These are phyloP conservation scores for Talaromyces adpressus DNA, from an alignment of 495 filamentous ascomycete species.

Conservation along the genomic window DNA sequence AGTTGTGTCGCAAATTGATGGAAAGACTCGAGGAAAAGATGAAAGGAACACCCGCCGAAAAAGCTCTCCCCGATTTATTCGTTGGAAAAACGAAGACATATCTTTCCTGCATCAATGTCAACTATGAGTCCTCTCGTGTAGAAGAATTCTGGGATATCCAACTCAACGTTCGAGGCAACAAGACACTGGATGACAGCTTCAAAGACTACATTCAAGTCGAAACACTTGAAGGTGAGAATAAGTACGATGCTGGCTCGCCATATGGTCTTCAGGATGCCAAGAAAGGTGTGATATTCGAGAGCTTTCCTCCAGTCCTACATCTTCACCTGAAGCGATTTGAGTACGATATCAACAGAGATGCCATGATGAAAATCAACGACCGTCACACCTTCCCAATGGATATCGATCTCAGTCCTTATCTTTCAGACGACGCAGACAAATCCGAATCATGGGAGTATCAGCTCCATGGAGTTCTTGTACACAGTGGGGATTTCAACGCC, in stretches of 20 bases:
- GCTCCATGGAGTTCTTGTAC: constrained; percentile 90
- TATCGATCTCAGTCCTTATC: constrained; percentile 83
- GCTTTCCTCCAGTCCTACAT: constrained; percentile 91
- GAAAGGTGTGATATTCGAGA: constrained; percentile 95
- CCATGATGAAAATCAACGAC: constrained; percentile 99
- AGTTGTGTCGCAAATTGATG: constrained; percentile 93
- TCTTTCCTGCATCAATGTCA: constrained; percentile 96
- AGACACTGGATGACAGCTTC: constrained; percentile 89
- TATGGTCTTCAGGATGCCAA: constrained; percentile 92
- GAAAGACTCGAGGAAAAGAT: constrained; percentile 93
- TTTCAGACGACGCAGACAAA: constrained; percentile 78
- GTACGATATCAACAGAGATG: constrained; percentile 90
- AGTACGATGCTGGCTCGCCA: constrained; percentile 84
- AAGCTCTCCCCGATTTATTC: constrained; percentile 82
- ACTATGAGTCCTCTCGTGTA: constrained; percentile 87
- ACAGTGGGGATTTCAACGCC: constrained; percentile 93
- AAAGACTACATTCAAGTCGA: constrained; percentile 94
- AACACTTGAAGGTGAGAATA: constrained; percentile 95
- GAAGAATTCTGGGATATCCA: constrained; percentile 99
- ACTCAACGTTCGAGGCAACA: constrained; percentile 90
- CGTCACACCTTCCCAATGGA: constrained; percentile 94
- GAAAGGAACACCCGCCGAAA: constrained; percentile 96
- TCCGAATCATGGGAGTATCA: constrained; percentile 88
- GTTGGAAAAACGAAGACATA: constrained; percentile 97
- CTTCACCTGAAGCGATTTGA: constrained; percentile 97